phyloP scores from a whole-genome alignment of 2,329 filamentous ascomycete species.

The Pyrenochaeta sp. region DNA sequence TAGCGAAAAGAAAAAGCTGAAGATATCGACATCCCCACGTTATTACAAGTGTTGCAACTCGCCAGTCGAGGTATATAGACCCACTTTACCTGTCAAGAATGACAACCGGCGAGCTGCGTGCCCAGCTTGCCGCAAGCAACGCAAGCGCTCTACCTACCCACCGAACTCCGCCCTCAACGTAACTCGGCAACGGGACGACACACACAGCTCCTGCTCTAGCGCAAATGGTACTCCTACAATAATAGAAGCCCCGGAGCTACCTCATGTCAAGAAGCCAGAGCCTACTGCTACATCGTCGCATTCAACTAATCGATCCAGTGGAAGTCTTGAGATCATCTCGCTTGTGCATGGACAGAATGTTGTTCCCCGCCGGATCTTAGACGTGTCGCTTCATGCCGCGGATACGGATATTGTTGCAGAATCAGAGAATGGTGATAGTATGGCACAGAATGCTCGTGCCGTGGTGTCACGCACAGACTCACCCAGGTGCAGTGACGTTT shows the following conservation, averaged over 20 bases:
- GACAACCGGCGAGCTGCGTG: not conserved
- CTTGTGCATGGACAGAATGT: slow-evolving; percentile 14
- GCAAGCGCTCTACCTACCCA: slow-evolving; percentile 11
- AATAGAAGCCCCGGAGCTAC: slow-evolving; percentile 1
- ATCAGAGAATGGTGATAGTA: not conserved
- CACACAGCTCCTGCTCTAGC: slow-evolving; percentile 1
- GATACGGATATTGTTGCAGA: not conserved
- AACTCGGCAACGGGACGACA: not conserved
- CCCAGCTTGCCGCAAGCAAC: not conserved
- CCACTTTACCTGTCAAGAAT: not conserved
- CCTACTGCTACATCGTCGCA: not conserved
- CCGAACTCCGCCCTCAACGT: slow-evolving; percentile 6
- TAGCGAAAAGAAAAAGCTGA: slow-evolving; percentile 15
- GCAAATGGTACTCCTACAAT: slow-evolving; percentile 1
- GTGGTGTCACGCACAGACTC: too few species aligned
- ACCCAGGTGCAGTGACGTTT: slow-evolving; percentile 8
- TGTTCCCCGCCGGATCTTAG: slow-evolving; percentile 12
- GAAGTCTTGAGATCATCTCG: slow-evolving; percentile 28
- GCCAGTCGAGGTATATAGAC: slow-evolving; percentile 1
- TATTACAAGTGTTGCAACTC: slow-evolving; percentile 4
- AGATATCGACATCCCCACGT: slow-evolving; percentile 6
- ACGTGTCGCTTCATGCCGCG: slow-evolving; percentile 19
- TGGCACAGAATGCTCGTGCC: too few species aligned
- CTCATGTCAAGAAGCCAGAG: not conserved
- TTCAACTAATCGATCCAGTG: not conserved